Evolutionary conservation across 1,284 basidiomycete genomes (phyloP), one percentile per base, ranked within the genome.

Genomic region (Gomphus bonarii): DNA sequence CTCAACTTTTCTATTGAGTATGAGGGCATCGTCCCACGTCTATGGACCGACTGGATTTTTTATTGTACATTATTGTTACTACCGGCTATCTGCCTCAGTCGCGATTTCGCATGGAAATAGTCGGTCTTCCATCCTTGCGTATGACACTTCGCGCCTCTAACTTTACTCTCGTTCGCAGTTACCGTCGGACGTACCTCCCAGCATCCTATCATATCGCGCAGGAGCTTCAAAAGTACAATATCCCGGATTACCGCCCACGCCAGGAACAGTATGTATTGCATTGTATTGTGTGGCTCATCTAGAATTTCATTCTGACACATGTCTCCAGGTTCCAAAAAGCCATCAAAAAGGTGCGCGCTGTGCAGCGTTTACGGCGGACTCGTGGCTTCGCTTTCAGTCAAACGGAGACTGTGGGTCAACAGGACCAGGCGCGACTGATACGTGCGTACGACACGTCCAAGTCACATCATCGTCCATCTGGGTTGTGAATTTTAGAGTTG

Each of bases 91-190:
- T 95, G 94, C 64, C 80, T 99, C 38, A 73, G 82, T n/a, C 80
- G 97, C 47, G 97, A 99, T 69, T 88, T 93, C 62, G 86, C 79
- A 1, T 97, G 95, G 95, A 97, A 97, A 79, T 95, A 95, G 90
- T 93, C 60, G 66, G 79, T 76, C 64, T 42, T 12, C 11, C 10
- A 50, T 7, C 20, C 35, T 7, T 22, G 3, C 31, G 7, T 54
- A 49, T 43, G 54, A 33, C 54, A 49, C 5, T 30, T 25, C 28
- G 61, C 49, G 12, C 12, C 35, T 58, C 38, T 52, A 51, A 51
- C 42, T 35, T 12, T 36, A 20, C 55, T 44, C 57, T 60, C 33
- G 62, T 60, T 63, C 59, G 10, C 65, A 94, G 91, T 69, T 97
- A 95, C 68, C 84, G 85, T 61, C 79, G 95, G 61, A 95, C 95